These are phyloP conservation scores for Aspergillus aculeatinus DNA, from an alignment of 2,329 filamentous ascomycete species.

Conservation along the genomic window DNA sequence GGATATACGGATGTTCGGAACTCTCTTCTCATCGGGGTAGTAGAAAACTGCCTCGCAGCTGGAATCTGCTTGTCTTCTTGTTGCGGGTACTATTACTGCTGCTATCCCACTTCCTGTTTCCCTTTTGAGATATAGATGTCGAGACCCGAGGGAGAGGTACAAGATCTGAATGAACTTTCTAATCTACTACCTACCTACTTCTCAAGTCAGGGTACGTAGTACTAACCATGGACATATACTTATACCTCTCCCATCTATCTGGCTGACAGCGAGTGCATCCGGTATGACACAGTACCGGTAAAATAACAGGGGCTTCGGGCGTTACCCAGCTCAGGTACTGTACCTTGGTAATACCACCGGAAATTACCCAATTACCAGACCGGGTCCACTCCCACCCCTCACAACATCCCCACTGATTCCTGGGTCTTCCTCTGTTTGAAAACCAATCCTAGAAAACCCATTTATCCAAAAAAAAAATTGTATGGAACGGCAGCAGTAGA, in stretches of 20 bases:
- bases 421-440: slow-evolving; percentile 15
- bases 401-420: slow-evolving; percentile 18
- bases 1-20: background rate
- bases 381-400: slow-evolving; percentile 14
- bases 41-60: background rate
- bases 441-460: slow-evolving; percentile 24
- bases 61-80: background rate
- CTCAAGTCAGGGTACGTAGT: no score
- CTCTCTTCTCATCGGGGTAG: background rate
- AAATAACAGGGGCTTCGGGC: background rate
- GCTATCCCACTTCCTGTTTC: background rate
- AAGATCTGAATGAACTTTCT: background rate
- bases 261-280: background rate
- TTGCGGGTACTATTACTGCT: background rate
- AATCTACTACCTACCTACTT: background rate
- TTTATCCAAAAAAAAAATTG: slow-evolving; percentile 9
- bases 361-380: slow-evolving; percentile 3
- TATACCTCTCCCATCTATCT: background rate
- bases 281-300: slow-evolving; percentile 7
- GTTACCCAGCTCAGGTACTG: background rate
- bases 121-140: background rate
- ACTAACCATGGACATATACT: no score
- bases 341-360: background rate
- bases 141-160: background rate
- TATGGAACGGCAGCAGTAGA: slow-evolving; percentile 7